Conservation (phyloP, 305 asterid species). For the Rubia peregrina region DNA sequence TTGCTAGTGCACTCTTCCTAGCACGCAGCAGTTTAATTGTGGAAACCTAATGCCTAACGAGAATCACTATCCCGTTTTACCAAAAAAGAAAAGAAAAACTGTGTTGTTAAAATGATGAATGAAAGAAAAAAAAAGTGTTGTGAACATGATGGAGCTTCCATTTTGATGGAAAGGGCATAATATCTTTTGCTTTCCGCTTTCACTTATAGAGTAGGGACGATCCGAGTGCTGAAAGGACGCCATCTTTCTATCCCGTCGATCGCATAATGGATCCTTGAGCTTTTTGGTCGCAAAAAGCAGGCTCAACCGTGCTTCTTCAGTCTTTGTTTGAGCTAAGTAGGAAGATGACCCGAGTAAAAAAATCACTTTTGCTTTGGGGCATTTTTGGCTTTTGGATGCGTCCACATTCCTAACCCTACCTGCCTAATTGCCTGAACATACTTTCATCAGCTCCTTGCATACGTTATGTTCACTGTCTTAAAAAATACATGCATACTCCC, state of each 20-base stretch:
- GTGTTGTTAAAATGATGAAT: too few species aligned
- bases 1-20: too few species aligned
- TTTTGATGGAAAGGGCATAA: not conserved
- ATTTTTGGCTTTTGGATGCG: conserved; percentile 23
- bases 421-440: not conserved
- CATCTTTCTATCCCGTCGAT: conserved; percentile 8
- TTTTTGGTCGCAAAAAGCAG: conserved; percentile 4
- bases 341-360: conserved; percentile 30
- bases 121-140: not conserved
- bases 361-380: conserved; percentile 27
- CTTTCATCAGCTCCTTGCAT: not conserved
- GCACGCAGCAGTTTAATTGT: too few species aligned
- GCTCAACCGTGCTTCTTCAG: not conserved
- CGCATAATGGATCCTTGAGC: not conserved
- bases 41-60: too few species aligned
- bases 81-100: too few species aligned
- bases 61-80: too few species aligned
- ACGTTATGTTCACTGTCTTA: not conserved
- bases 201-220: not conserved
- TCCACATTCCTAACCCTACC: conserved; percentile 31
- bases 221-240: conserved; percentile 12
- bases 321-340: conserved; percentile 1
- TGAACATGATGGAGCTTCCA: not conserved
- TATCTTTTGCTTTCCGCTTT: conserved; percentile 12
- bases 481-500: too few species aligned